These are phyloP conservation scores for Fusarium decemcellulare DNA, from an alignment of 2,329 filamentous ascomycete species.

Conservation along the genomic window DNA sequence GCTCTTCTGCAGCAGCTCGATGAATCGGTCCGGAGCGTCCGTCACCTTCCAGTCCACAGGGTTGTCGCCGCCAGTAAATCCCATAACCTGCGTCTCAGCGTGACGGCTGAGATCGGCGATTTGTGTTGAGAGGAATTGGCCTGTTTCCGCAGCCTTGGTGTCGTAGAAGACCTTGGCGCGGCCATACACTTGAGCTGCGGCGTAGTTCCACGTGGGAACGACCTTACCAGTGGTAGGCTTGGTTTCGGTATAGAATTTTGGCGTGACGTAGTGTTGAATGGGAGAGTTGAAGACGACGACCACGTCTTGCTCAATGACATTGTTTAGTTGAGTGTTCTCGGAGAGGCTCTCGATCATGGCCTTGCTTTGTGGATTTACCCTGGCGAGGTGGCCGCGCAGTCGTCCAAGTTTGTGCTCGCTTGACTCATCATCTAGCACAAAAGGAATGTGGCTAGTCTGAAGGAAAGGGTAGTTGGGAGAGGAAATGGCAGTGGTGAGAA, in stretches of 20 bases:
- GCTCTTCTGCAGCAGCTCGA: constrained; percentile 69
- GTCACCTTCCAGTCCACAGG: constrained; percentile 66
- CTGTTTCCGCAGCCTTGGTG: constrained; percentile 59
- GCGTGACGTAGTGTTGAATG: constrained; percentile 75
- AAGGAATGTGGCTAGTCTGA: constrained; percentile 74
- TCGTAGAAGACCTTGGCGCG: constrained; percentile 68
- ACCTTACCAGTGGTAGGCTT: constrained; percentile 76
- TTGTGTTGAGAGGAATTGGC: constrained; percentile 62
- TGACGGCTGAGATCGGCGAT: constrained; percentile 66
- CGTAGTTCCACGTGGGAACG: constrained; percentile 80
- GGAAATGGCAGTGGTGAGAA: constrained; percentile 73
- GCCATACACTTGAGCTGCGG: constrained; percentile 75
- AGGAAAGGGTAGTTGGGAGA: constrained; percentile 65
- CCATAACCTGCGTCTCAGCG: constrained; percentile 70
- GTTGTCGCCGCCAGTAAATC: constrained; percentile 57
- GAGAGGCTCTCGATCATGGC: constrained; percentile 65
- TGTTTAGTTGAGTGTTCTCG: constrained; percentile 32
- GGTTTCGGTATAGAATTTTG: constrained; percentile 77
- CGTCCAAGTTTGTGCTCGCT: constrained; percentile 56
- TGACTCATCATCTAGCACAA: constrained; percentile 65
- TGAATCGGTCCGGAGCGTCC: constrained; percentile 70
- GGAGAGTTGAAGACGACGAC: constrained; percentile 73
- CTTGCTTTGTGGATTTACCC: constrained; percentile 75
- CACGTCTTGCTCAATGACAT: constrained; percentile 66
- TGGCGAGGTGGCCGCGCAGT: constrained; percentile 74